Base-by-base conservation (phyloP, 106 monocot genomes). In the Dioscorea zingiberensis region DNA sequence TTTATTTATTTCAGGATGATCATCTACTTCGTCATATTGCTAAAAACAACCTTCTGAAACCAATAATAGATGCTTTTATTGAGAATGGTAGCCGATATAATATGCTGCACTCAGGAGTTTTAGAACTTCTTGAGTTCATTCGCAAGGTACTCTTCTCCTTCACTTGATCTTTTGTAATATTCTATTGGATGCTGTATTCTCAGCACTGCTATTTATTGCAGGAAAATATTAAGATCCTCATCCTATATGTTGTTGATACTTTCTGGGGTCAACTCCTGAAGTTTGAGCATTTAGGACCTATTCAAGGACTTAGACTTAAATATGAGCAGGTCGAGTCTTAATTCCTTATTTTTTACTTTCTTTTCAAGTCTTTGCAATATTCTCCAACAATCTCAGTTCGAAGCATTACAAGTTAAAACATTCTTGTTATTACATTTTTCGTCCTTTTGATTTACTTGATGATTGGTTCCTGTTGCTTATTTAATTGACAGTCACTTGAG, bases 51-150 rank as follows among this genome's bases (percentile, higher is more conserved):
- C 80, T 89, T 56, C 73, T 98, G 44, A 93, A 84, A 68, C 93
- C 98, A 51, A 72, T 98, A 28, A 68, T 98, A 54, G 98, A 98
- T 1, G 89, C 70, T 25, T 98, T 98, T 70, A 54, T 86, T 71
- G 69, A 77, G 60, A 98, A 98, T 73, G 98, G 98, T 3, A 75
- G 80, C 65, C 85, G 80, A 14, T 98, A 98, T 66, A 98, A 98
- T 67, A 86, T 98, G 93, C 71, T 98, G 21, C 86, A 98, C 16
- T 98, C 98, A 45, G 93, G 83, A 44, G 84, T 98, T 65, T 67
- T 93, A 13, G 98, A 98, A 66, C 79, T 98, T 54, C 66, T 98
- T 12, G 98, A 98, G 73, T 83, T 80, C 65, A 89, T 98, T 66
- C n/a, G n/a, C 7, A 93, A 85, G 98, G 98, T 98, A 84, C 28